These are phyloP conservation scores for Kurtzmaniella quercitrusa DNA, from an alignment of 1,139 yeast species.

Conservation along the genomic window DNA sequence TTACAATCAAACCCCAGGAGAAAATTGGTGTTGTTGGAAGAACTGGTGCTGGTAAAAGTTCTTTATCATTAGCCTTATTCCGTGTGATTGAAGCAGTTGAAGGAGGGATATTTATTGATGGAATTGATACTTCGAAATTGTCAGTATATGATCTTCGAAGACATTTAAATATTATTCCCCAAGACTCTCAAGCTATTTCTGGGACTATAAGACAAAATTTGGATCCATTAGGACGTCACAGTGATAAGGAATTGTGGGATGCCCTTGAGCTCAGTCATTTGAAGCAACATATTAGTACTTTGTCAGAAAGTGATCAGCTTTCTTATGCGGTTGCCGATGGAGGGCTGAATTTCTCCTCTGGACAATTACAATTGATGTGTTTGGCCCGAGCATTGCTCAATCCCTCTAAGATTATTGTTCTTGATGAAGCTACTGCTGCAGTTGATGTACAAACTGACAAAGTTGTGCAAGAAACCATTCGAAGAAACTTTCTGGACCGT, in stretches of 20 bases:
- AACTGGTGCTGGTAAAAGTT: constrained; percentile 83
- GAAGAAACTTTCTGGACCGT: constrained; percentile 56
- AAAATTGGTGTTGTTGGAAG: constrained; percentile 82
- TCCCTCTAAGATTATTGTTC: constrained; percentile 56
- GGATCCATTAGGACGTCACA: constrained; percentile 51
- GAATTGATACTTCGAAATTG: constrained; percentile 40
- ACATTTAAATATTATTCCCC: constrained; percentile 61
- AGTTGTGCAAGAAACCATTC: constrained; percentile 69
- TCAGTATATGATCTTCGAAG: constrained; percentile 50
- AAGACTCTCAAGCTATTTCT: constrained; percentile 63
- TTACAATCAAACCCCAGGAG: constrained; percentile 55
- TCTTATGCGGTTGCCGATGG: constrained; percentile 52
- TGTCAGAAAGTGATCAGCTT: constrained; percentile 1
- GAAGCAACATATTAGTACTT: constrained; percentile 35
- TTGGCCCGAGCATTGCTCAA: constrained; percentile 66
- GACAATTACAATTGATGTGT: constrained; percentile 75
- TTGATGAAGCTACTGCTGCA: constrained; percentile 86
- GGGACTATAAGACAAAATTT: constrained; percentile 59
- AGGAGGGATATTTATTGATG: constrained; percentile 53
- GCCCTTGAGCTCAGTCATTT: constrained; percentile 52
- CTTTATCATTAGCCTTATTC: constrained; percentile 68
- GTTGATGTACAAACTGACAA: constrained; percentile 79
- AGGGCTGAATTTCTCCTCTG: constrained; percentile 71
- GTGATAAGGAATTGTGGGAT: constrained; percentile 53
- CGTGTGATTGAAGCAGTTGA: constrained; percentile 62